phyloP scores from a whole-genome alignment of 2,329 filamentous ascomycete species.

The Colletotrichum caudatum region DNA sequence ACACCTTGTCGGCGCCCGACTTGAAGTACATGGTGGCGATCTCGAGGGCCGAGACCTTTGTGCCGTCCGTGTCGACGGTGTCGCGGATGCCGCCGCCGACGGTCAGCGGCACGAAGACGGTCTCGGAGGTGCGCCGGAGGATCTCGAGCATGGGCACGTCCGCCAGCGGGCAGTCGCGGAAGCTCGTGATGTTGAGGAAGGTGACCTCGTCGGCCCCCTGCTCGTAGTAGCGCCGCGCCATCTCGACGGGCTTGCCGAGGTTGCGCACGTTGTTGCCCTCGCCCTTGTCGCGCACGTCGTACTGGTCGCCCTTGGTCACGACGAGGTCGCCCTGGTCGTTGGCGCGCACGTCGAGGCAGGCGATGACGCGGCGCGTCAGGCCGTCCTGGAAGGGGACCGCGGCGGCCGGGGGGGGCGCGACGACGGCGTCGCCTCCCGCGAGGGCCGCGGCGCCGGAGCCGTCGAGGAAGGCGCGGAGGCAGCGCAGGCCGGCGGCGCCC shows the following conservation, averaged over 20 bases:
- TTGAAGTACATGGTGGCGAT: slow-evolving; percentile 98
- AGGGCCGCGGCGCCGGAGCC: slow-evolving; percentile 71
- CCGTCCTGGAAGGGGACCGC: slow-evolving; percentile 64
- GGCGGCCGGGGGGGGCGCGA: slow-evolving; percentile 32
- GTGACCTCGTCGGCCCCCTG: slow-evolving; percentile 97
- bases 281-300: slow-evolving; percentile 94
- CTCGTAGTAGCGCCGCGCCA: slow-evolving; percentile 94
- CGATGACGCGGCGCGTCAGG: slow-evolving; percentile 92
- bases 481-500: slow-evolving; percentile 86
- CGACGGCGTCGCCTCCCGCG: slow-evolving; percentile 38
- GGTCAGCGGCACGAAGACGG: slow-evolving; percentile 95
- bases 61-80: slow-evolving; percentile 89
- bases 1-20: slow-evolving; percentile 96
- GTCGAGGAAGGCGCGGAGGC: slow-evolving; percentile 88
- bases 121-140: slow-evolving; percentile 84
- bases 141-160: slow-evolving; percentile 98
- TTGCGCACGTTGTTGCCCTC: slow-evolving; percentile 79
- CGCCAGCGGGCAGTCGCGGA: slow-evolving; percentile 92
- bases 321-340: slow-evolving; percentile 96
- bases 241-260: slow-evolving; percentile 94
- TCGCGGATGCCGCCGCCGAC: slow-evolving; percentile 96
- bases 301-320: slow-evolving; percentile 98
- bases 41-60: slow-evolving; percentile 87
- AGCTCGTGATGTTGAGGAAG: slow-evolving; percentile 98
- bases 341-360: slow-evolving; percentile 93